A percentile compares a stretch with the other conserved stretches of the same genome.
phyloP scores from a whole-genome alignment of 345 rosid genomes.

The Hypericum perforatum region DNA sequence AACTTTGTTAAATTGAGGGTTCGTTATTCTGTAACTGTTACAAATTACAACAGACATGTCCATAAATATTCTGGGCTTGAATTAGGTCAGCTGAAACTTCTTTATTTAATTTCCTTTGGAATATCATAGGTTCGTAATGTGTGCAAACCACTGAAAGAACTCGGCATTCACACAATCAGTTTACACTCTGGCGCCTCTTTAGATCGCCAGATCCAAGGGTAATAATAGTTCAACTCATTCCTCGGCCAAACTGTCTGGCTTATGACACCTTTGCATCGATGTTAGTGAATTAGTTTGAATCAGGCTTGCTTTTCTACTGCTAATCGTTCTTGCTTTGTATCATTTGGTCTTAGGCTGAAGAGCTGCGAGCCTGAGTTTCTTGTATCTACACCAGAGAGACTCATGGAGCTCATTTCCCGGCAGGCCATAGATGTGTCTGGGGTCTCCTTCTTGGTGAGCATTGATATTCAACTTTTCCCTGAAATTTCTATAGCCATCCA shows the following conservation, averaged over 20 bases:
- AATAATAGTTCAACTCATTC: constrained; percentile 7
- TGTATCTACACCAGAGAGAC: constrained; percentile 81
- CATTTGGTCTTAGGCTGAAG: constrained; percentile 33
- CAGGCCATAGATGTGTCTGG: constrained; percentile 64
- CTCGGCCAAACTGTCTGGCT: no score
- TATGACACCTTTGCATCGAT: no score
- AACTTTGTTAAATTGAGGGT: no score
- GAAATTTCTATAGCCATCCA: no score
- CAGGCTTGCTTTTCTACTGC: not conserved
- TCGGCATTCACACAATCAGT: constrained; percentile 79
- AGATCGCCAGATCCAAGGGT: constrained; percentile 84
- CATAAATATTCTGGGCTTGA: not conserved
- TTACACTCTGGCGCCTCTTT: constrained; percentile 62
- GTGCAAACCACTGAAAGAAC: constrained; percentile 76
- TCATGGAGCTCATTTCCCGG: constrained; percentile 60
- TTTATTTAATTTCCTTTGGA: not conserved
- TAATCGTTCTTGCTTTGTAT: not conserved
- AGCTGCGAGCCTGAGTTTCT: constrained; percentile 89
- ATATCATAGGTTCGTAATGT: constrained; percentile 55
- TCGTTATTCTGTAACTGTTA: no score
- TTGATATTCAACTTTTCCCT: not conserved
- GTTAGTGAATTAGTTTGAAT: not conserved
- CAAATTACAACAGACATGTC: not conserved
- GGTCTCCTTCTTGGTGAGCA: constrained; percentile 66
- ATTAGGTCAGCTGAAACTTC: not conserved